A percentile compares a stretch with the other conserved stretches of the same genome.
These are phyloP conservation scores for Lachancea waltii DNA, from an alignment of 805 yeast species.

Conservation along the genomic window DNA sequence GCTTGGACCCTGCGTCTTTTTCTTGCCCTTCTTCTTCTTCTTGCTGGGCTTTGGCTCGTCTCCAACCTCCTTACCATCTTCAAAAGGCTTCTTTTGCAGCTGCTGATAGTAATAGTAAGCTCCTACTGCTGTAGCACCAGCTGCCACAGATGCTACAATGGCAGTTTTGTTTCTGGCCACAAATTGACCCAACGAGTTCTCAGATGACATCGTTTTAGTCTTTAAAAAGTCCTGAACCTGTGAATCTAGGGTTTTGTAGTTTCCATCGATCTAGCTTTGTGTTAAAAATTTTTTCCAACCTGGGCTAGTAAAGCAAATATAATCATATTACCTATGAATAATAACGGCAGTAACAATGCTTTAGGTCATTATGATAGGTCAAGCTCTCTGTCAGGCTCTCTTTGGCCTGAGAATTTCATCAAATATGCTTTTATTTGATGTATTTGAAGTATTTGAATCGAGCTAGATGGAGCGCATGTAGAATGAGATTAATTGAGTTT, in stretches of 20 bases:
- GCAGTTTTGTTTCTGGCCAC: conserved; percentile 49
- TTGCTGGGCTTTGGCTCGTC: conserved; percentile 34
- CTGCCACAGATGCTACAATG: conserved; percentile 54
- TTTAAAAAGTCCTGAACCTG: not conserved
- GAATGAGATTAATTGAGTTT: too few species aligned
- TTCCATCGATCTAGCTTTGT: not conserved
- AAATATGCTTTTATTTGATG: too few species aligned
- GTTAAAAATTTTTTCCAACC: too few species aligned
- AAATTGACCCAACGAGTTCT: conserved; percentile 28
- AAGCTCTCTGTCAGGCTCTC: too few species aligned
- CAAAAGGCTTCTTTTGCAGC: conserved; percentile 20
- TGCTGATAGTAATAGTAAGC: conserved; percentile 47
- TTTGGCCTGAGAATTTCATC: too few species aligned
- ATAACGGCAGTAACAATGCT: too few species aligned
- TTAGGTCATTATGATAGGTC: too few species aligned
- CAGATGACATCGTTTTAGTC: conserved; percentile 21
- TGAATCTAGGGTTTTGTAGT: not conserved
- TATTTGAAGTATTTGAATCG: too few species aligned
- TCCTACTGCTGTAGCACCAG: conserved; percentile 57
- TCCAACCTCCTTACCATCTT: conserved; percentile 18
- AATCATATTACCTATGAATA: too few species aligned
- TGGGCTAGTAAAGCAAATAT: too few species aligned
- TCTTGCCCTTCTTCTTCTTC: conserved; percentile 37
- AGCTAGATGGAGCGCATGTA: too few species aligned
- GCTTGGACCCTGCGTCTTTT: conserved; percentile 25